phyloP scores from a whole-genome alignment of 169 alveolate species.

The Cryptosporidium ubiquitum region DNA sequence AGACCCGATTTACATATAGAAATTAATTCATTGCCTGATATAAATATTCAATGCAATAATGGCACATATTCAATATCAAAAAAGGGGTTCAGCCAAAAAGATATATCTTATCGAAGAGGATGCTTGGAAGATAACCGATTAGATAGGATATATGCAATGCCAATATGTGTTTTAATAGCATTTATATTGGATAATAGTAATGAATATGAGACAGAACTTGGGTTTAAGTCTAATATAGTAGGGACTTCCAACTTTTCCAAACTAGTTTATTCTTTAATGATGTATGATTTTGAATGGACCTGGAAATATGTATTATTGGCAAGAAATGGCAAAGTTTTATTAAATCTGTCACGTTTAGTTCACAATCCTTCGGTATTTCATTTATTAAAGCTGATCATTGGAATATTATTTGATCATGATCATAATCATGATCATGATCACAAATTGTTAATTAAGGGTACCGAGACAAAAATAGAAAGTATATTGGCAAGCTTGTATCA shows the following conservation, averaged over 20 bases:
- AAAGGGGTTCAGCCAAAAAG: neutral
- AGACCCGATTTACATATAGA: neutral
- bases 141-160: slow-evolving; percentile 14
- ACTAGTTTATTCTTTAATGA: slow-evolving; percentile 18
- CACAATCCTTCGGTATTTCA: slow-evolving; percentile 20
- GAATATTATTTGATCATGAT: neutral
- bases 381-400: slow-evolving; percentile 35
- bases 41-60: neutral
- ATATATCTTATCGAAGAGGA: neutral
- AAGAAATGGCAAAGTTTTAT: neutral
- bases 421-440: slow-evolving; percentile 2
- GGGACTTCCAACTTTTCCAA: slow-evolving; percentile 38
- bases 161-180: slow-evolving; percentile 37
- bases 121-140: neutral
- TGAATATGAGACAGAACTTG: neutral
- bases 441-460: neutral
- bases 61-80: neutral
- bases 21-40: neutral
- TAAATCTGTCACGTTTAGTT: neutral
- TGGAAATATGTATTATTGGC: slow-evolving; percentile 9
- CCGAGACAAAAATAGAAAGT: neutral
- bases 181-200: slow-evolving; percentile 1
- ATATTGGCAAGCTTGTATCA: neutral
- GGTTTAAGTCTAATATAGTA: no score
- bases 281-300: slow-evolving; percentile 52